Evolutionary conservation across 139 green algal genomes (phyloP).

Genomic region (Pedinophyceae sp.): DNA sequence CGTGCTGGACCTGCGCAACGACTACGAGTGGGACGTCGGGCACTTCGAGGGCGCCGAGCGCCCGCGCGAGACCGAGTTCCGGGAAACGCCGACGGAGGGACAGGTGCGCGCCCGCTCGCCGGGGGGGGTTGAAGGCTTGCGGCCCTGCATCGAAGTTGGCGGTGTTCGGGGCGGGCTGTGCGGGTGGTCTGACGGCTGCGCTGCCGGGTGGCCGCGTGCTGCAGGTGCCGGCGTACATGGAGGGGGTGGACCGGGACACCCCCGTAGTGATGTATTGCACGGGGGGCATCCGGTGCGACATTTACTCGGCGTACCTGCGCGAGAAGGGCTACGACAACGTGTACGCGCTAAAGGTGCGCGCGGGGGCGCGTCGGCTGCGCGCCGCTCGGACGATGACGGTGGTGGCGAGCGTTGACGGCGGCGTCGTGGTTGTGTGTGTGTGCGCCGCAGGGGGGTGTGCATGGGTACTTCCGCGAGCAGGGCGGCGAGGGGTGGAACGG

Average conservation of each 20-base stretch:
- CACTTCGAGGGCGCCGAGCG: constrained; percentile 78
- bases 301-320: constrained; percentile 84
- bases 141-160: background rate
- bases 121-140: too few species aligned
- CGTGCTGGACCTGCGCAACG: constrained; percentile 90
- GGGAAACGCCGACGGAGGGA: constrained; percentile 55
- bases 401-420: too few species aligned
- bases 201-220: background rate
- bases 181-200: too few species aligned
- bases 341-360: constrained; percentile 71
- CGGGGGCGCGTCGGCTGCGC: background rate
- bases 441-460: background rate
- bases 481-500: constrained; percentile 66
- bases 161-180: too few species aligned
- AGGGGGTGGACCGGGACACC: constrained; percentile 30
- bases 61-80: constrained; percentile 60
- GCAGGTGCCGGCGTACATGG: constrained; percentile 34
- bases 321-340: constrained; percentile 75
- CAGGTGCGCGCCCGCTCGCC: too few species aligned
- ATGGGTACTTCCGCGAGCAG: constrained; percentile 51
- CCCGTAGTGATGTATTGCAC: constrained; percentile 99
- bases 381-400: too few species aligned
- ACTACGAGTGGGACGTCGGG: constrained; percentile 96
- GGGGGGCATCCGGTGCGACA: constrained; percentile 96
- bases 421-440: too few species aligned